Base-by-base conservation (phyloP, 805 yeast species). In the Pichia deserticola region DNA sequence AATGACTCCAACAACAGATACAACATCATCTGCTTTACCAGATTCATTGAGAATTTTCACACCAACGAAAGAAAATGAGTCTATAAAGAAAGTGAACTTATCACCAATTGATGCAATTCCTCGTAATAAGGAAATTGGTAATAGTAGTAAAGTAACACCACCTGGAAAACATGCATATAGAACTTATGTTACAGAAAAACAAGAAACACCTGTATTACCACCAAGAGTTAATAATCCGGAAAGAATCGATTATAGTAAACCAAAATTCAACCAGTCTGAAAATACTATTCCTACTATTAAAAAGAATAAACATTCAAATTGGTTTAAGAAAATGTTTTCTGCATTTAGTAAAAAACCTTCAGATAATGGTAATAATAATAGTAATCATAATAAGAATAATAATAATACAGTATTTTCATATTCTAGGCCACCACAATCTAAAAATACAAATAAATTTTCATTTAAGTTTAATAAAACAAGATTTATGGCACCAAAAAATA, bases 301-400 rank as follows among this genome's bases (percentile, higher is more conserved):
- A 36, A 30, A 15, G 29, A 34, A 4, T 39, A 51, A 32, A 5
- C 34, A 54, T 45, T 58, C 62, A 5, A 60, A 51, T 34, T 60
- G 64, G 64, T 52, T 60, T 13, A 51, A 46, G 28, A 51, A 60
- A 38, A 34, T 60, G 9, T 52, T 58, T 11, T 46, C 52, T 13
- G 47, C 47, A 11, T 50, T 49, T 36, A 38, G 15, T 9, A 40
- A 34, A 35, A 43, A 35, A 25, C 39, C 45, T 11, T 35, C 45
- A 5, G 2, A 7, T 9, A n/a, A 10, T 34, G 32, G 32, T 30
- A 30, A 30, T 30, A 9, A 30, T 3, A 30, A 30, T 30, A 30
- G 32, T 7, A 30, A 5, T 6, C n/a, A n/a, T n/a, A n/a, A n/a
- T n/a, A n/a, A n/a, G n/a, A n/a, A 3, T 20, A 20, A 20, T 20